These are phyloP conservation scores for Mrakia gelida DNA, from an alignment of 768 basidiomycete species.

Conservation along the genomic window DNA sequence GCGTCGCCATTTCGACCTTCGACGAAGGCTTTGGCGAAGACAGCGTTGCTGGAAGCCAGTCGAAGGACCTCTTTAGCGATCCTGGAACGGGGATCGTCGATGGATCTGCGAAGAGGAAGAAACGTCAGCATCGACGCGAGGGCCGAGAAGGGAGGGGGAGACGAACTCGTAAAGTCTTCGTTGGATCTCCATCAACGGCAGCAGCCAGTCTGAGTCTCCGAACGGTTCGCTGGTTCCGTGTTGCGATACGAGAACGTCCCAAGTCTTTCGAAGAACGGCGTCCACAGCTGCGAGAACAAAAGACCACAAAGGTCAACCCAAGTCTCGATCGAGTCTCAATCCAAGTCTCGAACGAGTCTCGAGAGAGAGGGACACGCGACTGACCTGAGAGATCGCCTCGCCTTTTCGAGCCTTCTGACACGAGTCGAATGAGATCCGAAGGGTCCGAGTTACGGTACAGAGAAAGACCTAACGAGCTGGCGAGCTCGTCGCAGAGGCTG, in stretches of 20 bases:
- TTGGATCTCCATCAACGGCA: slow-evolving; percentile 8
- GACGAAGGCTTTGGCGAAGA: background rate
- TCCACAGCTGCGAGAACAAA: slow-evolving; percentile 5
- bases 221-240: background rate
- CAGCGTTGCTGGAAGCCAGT: background rate
- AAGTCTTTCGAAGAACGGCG: background rate
- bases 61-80: background rate
- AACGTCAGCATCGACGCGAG: background rate
- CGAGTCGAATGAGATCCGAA: slow-evolving; percentile 1
- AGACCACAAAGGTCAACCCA: too few relatives aligned
- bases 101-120: background rate
- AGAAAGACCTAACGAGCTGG: background rate
- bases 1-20: background rate
- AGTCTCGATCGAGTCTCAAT: too few relatives aligned
- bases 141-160: too few relatives aligned
- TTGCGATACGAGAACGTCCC: background rate
- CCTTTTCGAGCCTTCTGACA: background rate
- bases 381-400: background rate
- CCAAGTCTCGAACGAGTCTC: background rate
- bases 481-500: slow-evolving; percentile 9
- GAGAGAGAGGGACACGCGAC: background rate
- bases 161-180: background rate
- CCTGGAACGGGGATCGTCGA: background rate
- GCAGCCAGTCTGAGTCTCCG: slow-evolving; percentile 4
- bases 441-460: background rate